phyloP scores from a whole-genome alignment of 345 rosid species.

The Streptanthus diversifolius region DNA sequence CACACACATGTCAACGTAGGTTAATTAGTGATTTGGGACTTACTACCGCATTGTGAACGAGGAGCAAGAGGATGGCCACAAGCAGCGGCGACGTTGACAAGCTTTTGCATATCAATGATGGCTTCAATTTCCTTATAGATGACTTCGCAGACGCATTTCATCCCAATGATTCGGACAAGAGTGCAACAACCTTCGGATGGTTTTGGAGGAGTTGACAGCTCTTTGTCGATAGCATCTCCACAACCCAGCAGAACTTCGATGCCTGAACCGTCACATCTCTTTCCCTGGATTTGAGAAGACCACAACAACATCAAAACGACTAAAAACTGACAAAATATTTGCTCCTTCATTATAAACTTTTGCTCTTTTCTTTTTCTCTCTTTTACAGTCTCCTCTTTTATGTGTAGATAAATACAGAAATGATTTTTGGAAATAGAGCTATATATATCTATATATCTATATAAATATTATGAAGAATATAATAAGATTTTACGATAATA shows the following conservation, averaged over 20 bases:
- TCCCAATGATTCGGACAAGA: constrained; percentile 10
- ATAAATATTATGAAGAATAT: neutral
- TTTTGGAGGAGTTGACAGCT: constrained; percentile 8
- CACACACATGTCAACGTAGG: neutral
- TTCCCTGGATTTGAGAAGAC: constrained; percentile 4
- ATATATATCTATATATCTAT: neutral
- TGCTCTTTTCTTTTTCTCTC: neutral
- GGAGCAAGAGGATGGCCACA: constrained; percentile 25
- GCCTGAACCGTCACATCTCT: neutral
- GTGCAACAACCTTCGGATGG: constrained; percentile 24
- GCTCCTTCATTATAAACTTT: neutral
- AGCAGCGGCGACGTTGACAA: constrained; percentile 18
- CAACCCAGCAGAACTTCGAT: neutral
- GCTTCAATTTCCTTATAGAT: neutral
- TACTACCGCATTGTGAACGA: constrained; percentile 24
- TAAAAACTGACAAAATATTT: neutral
- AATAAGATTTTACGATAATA: neutral
- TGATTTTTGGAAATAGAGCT: neutral
- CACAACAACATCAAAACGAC: neutral
- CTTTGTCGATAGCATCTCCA: neutral
- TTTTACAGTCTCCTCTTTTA: neutral
- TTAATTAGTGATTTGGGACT: neutral
- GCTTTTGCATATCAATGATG: constrained; percentile 19
- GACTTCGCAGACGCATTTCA: constrained; percentile 14
- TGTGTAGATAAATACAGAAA: neutral